phyloP scores from a whole-genome alignment of 139 green algal species.

The Zygnema cylindricum region DNA sequence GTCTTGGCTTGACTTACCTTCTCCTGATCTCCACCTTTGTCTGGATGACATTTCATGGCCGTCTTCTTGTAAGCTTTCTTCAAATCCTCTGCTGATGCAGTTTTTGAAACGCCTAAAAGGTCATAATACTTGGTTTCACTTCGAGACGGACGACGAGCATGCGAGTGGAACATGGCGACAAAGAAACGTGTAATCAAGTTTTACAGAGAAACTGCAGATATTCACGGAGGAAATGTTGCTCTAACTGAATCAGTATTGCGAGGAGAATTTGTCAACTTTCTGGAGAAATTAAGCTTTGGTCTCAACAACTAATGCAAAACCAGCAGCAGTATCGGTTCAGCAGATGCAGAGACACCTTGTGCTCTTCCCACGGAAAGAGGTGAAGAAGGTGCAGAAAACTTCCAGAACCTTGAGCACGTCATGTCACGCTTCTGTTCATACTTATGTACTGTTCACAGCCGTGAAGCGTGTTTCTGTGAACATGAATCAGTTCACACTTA shows the following conservation, averaged over 20 bases:
- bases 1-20: no score
- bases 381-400: no score
- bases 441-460: no score
- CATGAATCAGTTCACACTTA: no score
- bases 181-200: neutral
- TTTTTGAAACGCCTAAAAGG: slow-evolving; percentile 83
- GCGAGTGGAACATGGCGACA: neutral
- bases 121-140: slow-evolving; percentile 66
- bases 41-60: slow-evolving; percentile 66
- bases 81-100: slow-evolving; percentile 90
- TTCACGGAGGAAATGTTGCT: neutral
- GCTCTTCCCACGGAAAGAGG: no score
- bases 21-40: slow-evolving; percentile 83
- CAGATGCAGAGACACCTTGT: neutral
- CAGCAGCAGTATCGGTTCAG: neutral
- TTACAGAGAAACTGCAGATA: neutral
- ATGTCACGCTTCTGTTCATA: no score
- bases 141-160: neutral
- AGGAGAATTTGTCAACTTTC: no score
- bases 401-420: no score
- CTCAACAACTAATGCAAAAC: neutral
- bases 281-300: neutral
- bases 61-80: slow-evolving; percentile 94
- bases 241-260: neutral
- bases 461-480: no score